Conservation (phyloP, 2,329 filamentous ascomycete genomes). For the Apiospora arundinis region DNA sequence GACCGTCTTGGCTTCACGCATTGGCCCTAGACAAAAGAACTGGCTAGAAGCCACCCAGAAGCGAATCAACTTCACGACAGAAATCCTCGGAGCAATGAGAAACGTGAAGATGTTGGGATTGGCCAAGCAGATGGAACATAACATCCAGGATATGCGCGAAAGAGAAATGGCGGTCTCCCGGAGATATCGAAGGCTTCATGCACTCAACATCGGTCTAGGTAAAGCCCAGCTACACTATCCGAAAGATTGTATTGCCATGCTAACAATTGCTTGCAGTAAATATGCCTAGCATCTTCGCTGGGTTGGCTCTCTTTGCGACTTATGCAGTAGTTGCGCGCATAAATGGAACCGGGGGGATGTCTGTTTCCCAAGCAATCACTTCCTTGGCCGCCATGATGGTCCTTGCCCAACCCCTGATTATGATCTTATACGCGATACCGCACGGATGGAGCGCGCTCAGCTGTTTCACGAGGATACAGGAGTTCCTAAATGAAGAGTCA, state of each 20-base stretch:
- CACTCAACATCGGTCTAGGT: constrained; percentile 28
- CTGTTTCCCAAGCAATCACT: constrained; percentile 33
- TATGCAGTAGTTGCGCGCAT: constrained; percentile 34
- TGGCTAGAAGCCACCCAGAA: constrained; percentile 28
- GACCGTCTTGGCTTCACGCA: constrained; percentile 20
- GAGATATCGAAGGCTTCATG: constrained; percentile 28
- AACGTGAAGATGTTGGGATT: constrained; percentile 33
- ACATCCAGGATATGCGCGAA: constrained; percentile 28
- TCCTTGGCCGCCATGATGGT: constrained; percentile 36
- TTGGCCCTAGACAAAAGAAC: constrained; percentile 25
- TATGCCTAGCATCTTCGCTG: constrained; percentile 29
- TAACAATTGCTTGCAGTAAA: constrained; percentile 20
- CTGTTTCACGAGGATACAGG: constrained; percentile 37
- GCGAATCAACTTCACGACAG: constrained; percentile 27
- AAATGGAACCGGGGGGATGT: constrained; percentile 29
- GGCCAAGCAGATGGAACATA: constrained; percentile 23
- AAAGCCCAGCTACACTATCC: not conserved
- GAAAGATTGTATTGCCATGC: not conserved
- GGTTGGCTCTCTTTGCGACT: constrained; percentile 35
- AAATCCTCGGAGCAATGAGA: constrained; percentile 29
- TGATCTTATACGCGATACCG: constrained; percentile 34
- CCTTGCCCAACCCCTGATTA: constrained; percentile 33
- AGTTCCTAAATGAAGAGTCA: constrained; percentile 26
- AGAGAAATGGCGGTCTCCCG: constrained; percentile 28
- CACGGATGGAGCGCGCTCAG: constrained; percentile 34